Evolutionary conservation across 371 early-diverging fungal species (phyloP).

Genomic region (Rhizopus delemar): DNA sequence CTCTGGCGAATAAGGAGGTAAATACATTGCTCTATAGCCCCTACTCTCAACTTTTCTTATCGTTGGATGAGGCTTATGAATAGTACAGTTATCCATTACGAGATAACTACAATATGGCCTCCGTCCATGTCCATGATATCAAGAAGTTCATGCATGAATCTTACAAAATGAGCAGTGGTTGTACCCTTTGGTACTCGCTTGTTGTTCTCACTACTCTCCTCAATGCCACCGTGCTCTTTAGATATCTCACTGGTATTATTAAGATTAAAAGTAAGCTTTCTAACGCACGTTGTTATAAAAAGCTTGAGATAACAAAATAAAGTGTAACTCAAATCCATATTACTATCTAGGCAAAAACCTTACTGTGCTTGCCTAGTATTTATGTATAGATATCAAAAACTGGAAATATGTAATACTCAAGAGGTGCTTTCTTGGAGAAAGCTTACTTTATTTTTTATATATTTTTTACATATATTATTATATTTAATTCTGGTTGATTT

Average conservation of each 20-base stretch:
- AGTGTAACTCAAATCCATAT: too few relatives aligned
- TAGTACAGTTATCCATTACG: constrained; percentile 10
- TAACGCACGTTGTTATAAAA: too few relatives aligned
- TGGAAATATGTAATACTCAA: too few relatives aligned
- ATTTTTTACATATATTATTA: too few relatives aligned
- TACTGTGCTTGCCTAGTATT: too few relatives aligned
- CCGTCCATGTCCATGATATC: constrained; percentile 13
- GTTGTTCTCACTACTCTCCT: constrained; percentile 5
- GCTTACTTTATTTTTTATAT: too few relatives aligned
- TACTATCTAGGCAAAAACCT: too few relatives aligned
- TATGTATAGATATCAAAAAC: too few relatives aligned
- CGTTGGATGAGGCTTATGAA: constrained; percentile 5
- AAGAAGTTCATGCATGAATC: constrained; percentile 12
- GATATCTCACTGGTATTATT: constrained; percentile 5
- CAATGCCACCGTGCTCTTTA: constrained; percentile 6
- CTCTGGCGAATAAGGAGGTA: constrained; percentile 13
- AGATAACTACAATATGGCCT: constrained; percentile 4
- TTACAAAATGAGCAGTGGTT: constrained; percentile 17
- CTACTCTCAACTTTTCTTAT: constrained; percentile 12
- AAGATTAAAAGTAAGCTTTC: constrained; percentile 7
- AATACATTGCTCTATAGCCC: constrained; percentile 10
- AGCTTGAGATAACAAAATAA: too few relatives aligned
- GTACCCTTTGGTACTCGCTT: constrained; percentile 10
- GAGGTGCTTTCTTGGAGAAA: too few relatives aligned
- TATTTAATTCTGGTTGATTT: too few relatives aligned